Base-by-base conservation (phyloP, 139 green algal species). In the Pseudopediastrum boryanum region DNA sequence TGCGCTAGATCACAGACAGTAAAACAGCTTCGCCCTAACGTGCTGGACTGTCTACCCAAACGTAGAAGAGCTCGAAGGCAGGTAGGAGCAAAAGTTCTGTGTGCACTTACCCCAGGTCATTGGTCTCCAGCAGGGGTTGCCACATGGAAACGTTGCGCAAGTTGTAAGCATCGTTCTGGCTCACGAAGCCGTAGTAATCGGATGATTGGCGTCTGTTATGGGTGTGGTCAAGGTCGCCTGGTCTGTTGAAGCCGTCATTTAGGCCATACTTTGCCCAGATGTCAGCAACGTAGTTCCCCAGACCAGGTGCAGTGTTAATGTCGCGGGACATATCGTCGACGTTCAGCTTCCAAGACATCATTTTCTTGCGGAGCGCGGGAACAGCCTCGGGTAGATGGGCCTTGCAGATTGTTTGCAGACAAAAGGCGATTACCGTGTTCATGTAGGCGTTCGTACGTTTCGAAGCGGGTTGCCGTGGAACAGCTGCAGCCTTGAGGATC, bases 261-360 rank as follows among this genome's bases (percentile, higher is more conserved):
- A 66, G 58, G n/a, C 58, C 58, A 4, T 66, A 12, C 21, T 66
- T 41, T 10, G 38, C 38, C 58, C 58, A 66, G 3, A 13, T 31
- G 2, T 66, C 58, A 27, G 58, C 58, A 19, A 66, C 58, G 23
- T 66, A 41, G 58, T 66, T 66, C 58, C 58, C 58, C n/a, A 66
- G 21, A 31, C 58, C 58, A 29, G 27, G 19, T 31, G 38, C 38
- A 2, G 25, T 66, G 31, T 2, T 36, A 1, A 31, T 66, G n/a
- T 66, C 58, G 5, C 5, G 21, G 1, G 58, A 7, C 6, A 31
- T 66, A 2, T 42, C 4, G 2, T 39, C 25, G 3, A 31, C 10
- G 7, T 66, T 31, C 2, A 66, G 27, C 21, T 0, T 7, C 1
- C 36, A 66, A 0, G 36, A n/a, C n/a, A 66, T 31, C 58, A 66